phyloP scores from a whole-genome alignment of 2,329 filamentous ascomycete species.

The Ambrosiella cleistominuta region DNA sequence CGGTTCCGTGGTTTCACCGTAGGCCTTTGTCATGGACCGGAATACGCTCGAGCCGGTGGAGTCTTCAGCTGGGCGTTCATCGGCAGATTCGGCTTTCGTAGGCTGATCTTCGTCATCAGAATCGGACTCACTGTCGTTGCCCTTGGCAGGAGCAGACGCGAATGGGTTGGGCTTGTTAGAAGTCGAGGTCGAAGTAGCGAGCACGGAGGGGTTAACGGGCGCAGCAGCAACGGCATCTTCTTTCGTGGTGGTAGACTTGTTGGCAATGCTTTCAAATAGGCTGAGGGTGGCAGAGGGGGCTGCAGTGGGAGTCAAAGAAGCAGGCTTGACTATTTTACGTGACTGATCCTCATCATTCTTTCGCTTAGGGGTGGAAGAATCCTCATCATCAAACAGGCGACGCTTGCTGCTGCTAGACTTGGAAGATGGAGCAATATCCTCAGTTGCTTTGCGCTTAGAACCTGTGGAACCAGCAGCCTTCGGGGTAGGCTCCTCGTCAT shows the following conservation, averaged over 20 bases:
- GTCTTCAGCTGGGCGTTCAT: neutral
- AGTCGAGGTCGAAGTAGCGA: conserved; percentile 20
- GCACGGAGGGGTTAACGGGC: conserved; percentile 35
- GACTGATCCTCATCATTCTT: conserved; percentile 31
- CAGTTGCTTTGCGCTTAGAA: conserved; percentile 39
- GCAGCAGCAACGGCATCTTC: conserved; percentile 15
- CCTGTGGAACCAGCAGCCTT: conserved; percentile 21
- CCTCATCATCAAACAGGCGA: conserved; percentile 26
- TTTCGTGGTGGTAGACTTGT: conserved; percentile 11
- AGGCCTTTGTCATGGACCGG: conserved; percentile 34
- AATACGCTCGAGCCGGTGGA: conserved; percentile 27
- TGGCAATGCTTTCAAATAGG: conserved; percentile 37
- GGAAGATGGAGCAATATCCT: conserved; percentile 24
- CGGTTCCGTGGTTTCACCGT: conserved; percentile 27
- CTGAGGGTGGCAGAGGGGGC: conserved; percentile 35
- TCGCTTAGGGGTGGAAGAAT: conserved; percentile 16
- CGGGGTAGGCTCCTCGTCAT: conserved; percentile 17
- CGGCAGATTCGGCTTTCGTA: conserved; percentile 1
- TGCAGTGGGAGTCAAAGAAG: conserved; percentile 30
- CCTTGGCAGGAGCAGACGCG: conserved; percentile 29
- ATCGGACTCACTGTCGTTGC: conserved; percentile 29
- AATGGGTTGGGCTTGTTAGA: conserved; percentile 1
- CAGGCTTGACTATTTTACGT: conserved; percentile 31
- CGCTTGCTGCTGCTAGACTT: conserved; percentile 27
- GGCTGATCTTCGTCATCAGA: conserved; percentile 26